phyloP scores from a whole-genome alignment of 176 grass and related monocot genomes.

The Zea luxurians region DNA sequence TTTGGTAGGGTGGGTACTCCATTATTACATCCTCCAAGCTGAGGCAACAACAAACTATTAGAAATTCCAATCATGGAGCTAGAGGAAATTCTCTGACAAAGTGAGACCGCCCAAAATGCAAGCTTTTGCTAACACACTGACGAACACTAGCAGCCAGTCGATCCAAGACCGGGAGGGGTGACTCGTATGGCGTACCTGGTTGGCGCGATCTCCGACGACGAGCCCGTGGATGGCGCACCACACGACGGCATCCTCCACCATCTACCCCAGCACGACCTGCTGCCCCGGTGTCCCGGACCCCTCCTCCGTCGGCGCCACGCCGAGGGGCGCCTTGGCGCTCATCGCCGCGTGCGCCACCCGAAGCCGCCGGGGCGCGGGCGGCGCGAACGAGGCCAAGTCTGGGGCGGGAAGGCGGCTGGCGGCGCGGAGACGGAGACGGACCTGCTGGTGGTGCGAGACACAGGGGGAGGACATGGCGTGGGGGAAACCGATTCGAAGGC shows the following conservation, averaged over 20 bases:
- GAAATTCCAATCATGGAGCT: background rate
- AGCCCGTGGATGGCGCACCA: slow-evolving; percentile 69
- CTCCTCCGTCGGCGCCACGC: slow-evolving; percentile 17
- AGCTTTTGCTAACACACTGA: background rate
- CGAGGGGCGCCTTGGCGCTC: slow-evolving; percentile 18
- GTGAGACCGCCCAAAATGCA: background rate
- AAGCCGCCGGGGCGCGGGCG: background rate
- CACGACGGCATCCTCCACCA: slow-evolving; percentile 51
- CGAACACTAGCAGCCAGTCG: background rate
- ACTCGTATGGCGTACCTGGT: slow-evolving; percentile 37
- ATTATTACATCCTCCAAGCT: background rate
- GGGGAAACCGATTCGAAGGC: background rate
- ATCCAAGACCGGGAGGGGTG: background rate
- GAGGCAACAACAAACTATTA: background rate
- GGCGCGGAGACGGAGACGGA: background rate
- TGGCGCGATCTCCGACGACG: slow-evolving; percentile 60
- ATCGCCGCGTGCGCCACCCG: background rate
- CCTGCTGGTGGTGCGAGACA: slow-evolving; percentile 6
- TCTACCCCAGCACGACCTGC: slow-evolving; percentile 27
- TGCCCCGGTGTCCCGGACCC: background rate
- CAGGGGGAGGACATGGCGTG: slow-evolving; percentile 36
- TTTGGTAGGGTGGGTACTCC: background rate
- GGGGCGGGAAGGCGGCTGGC: background rate
- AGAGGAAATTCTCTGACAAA: no score
- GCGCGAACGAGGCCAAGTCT: background rate